Base-by-base conservation (phyloP, 1,284 basidiomycete species). In the Vanrija pseudolonga region DNA sequence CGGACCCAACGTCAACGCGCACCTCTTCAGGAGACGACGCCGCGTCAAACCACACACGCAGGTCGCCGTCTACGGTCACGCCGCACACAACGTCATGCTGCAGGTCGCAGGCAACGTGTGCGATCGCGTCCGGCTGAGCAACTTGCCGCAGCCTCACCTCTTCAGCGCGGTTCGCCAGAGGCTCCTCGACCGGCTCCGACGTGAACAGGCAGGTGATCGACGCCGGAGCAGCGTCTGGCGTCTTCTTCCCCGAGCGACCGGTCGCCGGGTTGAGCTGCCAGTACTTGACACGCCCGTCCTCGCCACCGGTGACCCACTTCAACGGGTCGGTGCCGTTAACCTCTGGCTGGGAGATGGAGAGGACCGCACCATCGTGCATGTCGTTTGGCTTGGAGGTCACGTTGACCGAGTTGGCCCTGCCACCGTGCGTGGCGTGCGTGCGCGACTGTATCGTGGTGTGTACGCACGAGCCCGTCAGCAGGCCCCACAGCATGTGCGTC, bases 231-330 rank as follows among this genome's bases (percentile, higher is more conserved):
- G 44, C 57, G n/a, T 59, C 57, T 0, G 57, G 60, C 20, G 61
- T 59, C 36, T 58, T 49, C 55, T 70, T 69, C 2, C 67, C 68
- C 5, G 62, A 57, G 26, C 55, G 48, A 1, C 50, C 42, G 0
- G 56, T 54, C 3, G 62, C 61, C 0, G 67, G 65, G 37, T 66
- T 54, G 7, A 71, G 57, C 32, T 64, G 53, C 74, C 74, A 76
- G 48, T 69, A 58, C 57, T 76, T 76, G 44, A 73, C 63, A n/a
- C 57, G 51, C 5, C 74, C 74, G 51, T 76, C 74, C 23, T 61
- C 60, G 3, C 74, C 73, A 9, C 62, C 73, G 3, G 71, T 66
- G 3, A 72, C 67, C 64, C 71, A 76, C 40, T 65, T 55, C 8
- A 61, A n/a, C 7, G 53, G 46, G n/a, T 60, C 60, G 22, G 40